Evolutionary conservation across 192 early-diverging fungal genomes (phyloP), one percentile per base, ranked within the genome.

Genomic region (Coemansia sp.): DNA sequence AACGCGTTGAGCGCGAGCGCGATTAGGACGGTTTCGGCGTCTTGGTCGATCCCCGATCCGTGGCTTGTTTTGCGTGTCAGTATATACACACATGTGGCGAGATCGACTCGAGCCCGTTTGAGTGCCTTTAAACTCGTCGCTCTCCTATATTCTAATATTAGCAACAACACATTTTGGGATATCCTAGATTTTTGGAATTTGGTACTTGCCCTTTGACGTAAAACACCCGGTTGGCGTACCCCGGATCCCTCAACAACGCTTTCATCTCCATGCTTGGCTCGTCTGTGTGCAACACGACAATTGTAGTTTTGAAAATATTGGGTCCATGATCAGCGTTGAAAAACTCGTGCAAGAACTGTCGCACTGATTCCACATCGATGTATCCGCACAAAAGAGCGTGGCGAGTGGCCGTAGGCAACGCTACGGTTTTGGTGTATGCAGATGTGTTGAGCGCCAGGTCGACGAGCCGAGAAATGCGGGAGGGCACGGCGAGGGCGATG

Each of bases 51-150:
- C 0, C 66, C 69, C 0, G 66, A 20, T 0, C 72, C 66, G 44
- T 60, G 61, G 22, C 63, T 57, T 26, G 66, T 59, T 49, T 83
- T 83, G 53, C 66, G 62, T 0, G 72, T 66, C 59, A 83, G 53
- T 11, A 83, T 83, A 50, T 78, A 83, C 15, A 83, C 67, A 64
- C 75, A 78, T 4, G 76, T 69, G 21, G 76, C 81, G 20, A 78
- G 14, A 11, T 74, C 72, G 5, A 72, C 71, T 11, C 70, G 69
- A 0, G 76, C 72, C 1, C 54, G 37, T 36, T 72, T 71, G 9
- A 83, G 66, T n/a, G 69, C 63, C 49, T 64, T 64, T 38, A 75
- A 59, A 57, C 60, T 67, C 1, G 81, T 83, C 22, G 75, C 71
- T 1, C 69, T 60, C 26, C 78, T 71, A 65, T 31, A 52, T 15